Evolutionary conservation across 257 asterid genomes (phyloP).

Genomic region (Forsythia suspensa): DNA sequence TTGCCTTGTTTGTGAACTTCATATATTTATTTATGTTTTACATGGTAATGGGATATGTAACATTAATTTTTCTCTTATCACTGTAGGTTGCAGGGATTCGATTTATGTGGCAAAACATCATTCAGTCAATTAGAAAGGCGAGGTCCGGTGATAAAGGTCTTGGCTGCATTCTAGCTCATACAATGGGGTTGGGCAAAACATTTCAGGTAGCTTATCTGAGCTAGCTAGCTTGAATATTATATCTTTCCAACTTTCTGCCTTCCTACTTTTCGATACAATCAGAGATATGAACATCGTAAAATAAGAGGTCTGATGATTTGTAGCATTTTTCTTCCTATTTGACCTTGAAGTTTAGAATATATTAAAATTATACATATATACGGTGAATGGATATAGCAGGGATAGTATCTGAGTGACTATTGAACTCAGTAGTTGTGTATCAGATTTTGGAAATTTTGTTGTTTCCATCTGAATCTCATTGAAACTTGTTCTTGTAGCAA

Average conservation of each 20-base stretch:
- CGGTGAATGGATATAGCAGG: slow-evolving; percentile 10
- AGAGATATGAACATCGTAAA: neutral
- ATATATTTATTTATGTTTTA: slow-evolving; percentile 1
- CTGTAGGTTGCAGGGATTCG: slow-evolving; percentile 88
- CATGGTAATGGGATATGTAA: slow-evolving; percentile 14
- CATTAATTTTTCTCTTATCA: slow-evolving; percentile 19
- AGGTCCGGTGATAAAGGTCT: slow-evolving; percentile 95
- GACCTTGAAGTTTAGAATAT: slow-evolving; percentile 4
- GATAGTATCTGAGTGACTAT: neutral
- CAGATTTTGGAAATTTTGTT: neutral
- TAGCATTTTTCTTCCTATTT: slow-evolving; percentile 7
- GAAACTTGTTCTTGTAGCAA: neutral
- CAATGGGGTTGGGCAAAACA: slow-evolving; percentile 98
- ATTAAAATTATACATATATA: neutral
- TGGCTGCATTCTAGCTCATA: slow-evolving; percentile 99
- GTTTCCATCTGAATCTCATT: neutral
- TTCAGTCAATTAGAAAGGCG: slow-evolving; percentile 76
- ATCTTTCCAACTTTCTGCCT: slow-evolving; percentile 9
- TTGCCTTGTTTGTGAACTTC: slow-evolving; percentile 16
- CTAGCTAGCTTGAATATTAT: slow-evolving; percentile 19
- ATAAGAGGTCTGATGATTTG: slow-evolving; percentile 15
- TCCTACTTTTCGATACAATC: slow-evolving; percentile 11
- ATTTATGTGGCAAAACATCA: slow-evolving; percentile 94
- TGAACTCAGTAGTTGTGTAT: slow-evolving; percentile 1
- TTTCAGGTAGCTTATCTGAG: slow-evolving; percentile 71